Base-by-base conservation (phyloP, 495 filamentous ascomycete species). In the Gamarada debralockiae region DNA sequence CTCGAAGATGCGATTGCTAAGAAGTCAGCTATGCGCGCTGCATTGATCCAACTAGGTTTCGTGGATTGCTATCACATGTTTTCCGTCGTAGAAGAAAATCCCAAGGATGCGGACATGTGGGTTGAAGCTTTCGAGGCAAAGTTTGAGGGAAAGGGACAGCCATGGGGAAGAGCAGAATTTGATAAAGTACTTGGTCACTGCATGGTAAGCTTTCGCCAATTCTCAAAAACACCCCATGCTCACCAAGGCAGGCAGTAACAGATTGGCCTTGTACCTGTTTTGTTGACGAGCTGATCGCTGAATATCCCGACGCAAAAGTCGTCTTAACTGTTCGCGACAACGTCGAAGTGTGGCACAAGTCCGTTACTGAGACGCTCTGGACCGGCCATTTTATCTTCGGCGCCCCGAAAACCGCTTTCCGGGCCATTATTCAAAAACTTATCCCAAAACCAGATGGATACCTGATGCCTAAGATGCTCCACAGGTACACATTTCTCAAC, bases 231-330 rank as follows among this genome's bases (percentile, higher is more conserved):
- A 31, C 5, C 13, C 17, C 7, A 34, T 27, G n/a, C n/a, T n/a
- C n/a, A n/a, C n/a, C n/a, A n/a, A n/a, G n/a, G n/a, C n/a, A 51
- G 40, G 74, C 73, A 23, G 62, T 75, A 0, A 69, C 69, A 3
- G 72, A 77, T 34, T 51, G 62, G 4, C 67, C 67, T 0, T 47
- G 39, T 25, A 46, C 55, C 14, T 41, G 65, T 2, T 78, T 77
- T 23, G 69, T 65, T 2, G 29, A 57, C 0, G 70, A 76, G 27
- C 53, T 76, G 14, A 66, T 79, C 20, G 56, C 54, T 2, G 70
- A 71, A 10, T 79, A 79, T 43, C 75, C 75, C 0, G 62, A 74
- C 15, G 71, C 69, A 5, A 67, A 73, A 46, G 70, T 77, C 24
- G 61, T 78, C 17, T 50, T 78, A 7, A 73, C 74, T 21, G 61